Base-by-base conservation (phyloP, 371 early-diverging fungal species). In the Batkoa obscura region DNA sequence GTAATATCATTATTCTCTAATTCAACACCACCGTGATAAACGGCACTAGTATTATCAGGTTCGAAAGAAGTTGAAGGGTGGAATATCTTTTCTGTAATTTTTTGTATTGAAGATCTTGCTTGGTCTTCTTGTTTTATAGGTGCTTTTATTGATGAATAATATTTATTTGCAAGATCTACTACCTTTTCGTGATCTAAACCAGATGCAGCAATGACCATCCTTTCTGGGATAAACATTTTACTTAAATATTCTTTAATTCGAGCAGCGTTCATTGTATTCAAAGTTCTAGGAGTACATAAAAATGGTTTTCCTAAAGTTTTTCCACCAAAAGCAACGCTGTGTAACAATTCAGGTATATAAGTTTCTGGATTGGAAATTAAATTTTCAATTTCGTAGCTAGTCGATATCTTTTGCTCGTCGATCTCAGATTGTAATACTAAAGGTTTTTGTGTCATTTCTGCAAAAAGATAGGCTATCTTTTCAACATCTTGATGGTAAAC, bases 201-300 rank as follows among this genome's bases (percentile, higher is more conserved):
- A 34, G 86, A 80, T 0, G 84, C 90, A 0, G 90, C 86, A 39
- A 96, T 73, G 0, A 92, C 92, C 59, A 94, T 86, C 37, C 90
- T 77, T 57, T 91, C 88, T 0, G 97, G 93, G 12, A 78, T 70
- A 64, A 80, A 90, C 91, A 89, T 90, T 2, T 70, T 74, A 31
- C 74, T 62, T 61, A 79, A 79, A 64, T 79, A 94, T 6, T 71
- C 62, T 37, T 72, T 71, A 45, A 96, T 73, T 9, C 72, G 59
- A 1, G 77, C 78, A 0, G 83, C 74, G 0, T 81, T 80, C 66
- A 90, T 82, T 0, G 60, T 51, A 34, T 70, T 67, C 15, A 93
- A 72, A 58, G 69, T 76, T 15, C 77, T 75, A 31, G 77, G 68
- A 0, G 83, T 76, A 58, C 88, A 86, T n/a, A 90, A 55, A 17